Conservation (phyloP, 2,329 filamentous ascomycete genomes). For the Zopfia rhizophila region DNA sequence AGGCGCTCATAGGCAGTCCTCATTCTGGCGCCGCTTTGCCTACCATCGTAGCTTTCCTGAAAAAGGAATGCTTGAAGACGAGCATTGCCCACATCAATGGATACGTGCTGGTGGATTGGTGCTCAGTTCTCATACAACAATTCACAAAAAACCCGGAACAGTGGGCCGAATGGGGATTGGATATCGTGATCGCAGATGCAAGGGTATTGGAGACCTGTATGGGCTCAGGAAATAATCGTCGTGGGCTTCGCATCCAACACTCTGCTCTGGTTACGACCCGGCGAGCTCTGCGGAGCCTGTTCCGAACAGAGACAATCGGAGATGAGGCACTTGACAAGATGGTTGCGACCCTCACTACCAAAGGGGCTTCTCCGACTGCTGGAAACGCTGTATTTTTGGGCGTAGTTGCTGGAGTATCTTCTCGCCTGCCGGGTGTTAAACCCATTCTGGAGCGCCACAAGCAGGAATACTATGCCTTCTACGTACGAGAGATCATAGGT, state of each 20-base stretch:
- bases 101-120: constrained; percentile 93
- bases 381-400: constrained; percentile 84
- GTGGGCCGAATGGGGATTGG: constrained; percentile 72
- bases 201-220: constrained; percentile 82
- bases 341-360: constrained; percentile 74
- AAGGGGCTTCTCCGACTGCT: constrained; percentile 70
- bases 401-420: constrained; percentile 85
- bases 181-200: constrained; percentile 75
- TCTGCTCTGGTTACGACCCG: constrained; percentile 82
- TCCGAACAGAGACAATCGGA: constrained; percentile 68
- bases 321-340: constrained; percentile 71
- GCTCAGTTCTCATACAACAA: constrained; percentile 78
- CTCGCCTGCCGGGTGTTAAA: constrained; percentile 73
- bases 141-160: constrained; percentile 67
- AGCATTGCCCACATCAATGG: constrained; percentile 82
- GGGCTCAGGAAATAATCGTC: constrained; percentile 51
- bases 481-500: constrained; percentile 83
- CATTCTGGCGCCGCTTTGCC: constrained; percentile 68
- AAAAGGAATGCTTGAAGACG: constrained; percentile 77
- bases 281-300: constrained; percentile 79
- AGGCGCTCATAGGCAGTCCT: constrained; percentile 69
- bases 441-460: constrained; percentile 73
- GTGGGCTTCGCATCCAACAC: constrained; percentile 68
- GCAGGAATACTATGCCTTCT: constrained; percentile 81
- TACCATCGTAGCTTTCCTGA: constrained; percentile 73